Conservation (phyloP, 192 early-diverging fungal genomes). For the Coemansia aciculifera region DNA sequence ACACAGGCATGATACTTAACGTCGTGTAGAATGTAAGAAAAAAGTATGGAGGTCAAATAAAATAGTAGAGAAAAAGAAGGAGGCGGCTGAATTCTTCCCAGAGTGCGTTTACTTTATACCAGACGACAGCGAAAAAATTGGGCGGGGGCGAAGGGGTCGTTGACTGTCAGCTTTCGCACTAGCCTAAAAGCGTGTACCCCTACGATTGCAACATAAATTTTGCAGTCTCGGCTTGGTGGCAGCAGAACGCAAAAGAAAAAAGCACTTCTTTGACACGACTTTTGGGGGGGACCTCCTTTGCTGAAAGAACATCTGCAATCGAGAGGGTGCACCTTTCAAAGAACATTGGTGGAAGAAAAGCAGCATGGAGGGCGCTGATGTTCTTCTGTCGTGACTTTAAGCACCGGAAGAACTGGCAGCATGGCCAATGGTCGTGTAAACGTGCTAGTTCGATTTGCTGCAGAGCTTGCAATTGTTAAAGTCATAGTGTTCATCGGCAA, state of each 20-base stretch:
- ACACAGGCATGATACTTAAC: background rate
- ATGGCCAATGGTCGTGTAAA: background rate
- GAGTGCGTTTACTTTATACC: background rate
- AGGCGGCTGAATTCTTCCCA: background rate
- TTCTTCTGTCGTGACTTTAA: background rate
- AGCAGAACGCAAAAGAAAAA: background rate
- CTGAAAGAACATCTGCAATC: background rate
- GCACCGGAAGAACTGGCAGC: background rate
- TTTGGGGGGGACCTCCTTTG: background rate
- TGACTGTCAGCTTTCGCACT: background rate
- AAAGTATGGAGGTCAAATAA: background rate
- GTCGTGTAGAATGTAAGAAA: background rate
- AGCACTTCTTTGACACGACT: background rate
- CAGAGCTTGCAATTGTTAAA: background rate
- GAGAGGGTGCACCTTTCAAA: constrained; percentile 2
- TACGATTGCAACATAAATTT: background rate
- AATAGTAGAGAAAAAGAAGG: background rate
- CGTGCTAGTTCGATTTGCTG: background rate
- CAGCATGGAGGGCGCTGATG: no score
- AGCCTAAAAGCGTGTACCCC: constrained; percentile 1
- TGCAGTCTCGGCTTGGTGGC: background rate
- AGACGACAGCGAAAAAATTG: background rate
- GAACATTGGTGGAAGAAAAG: background rate
- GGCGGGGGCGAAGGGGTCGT: background rate
- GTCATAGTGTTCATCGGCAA: background rate